Percentiles rank a stretch among this genome's conserved stretches.
Conservation (phyloP, 352 stramenopile genomes). For the Globisporangium solare region DNA sequence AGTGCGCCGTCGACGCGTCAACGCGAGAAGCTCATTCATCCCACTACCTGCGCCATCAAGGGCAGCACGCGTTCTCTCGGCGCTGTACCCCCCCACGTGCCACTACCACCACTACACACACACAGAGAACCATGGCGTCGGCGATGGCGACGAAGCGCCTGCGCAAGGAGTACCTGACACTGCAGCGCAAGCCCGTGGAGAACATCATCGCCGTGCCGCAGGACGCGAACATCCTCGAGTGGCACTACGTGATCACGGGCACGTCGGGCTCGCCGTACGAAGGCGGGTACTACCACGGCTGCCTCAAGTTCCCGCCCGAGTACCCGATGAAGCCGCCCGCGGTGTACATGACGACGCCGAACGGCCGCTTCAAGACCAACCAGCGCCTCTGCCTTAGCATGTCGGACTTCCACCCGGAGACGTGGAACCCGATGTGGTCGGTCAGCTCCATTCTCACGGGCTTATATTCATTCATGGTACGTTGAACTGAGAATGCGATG, state of each 20-base stretch:
- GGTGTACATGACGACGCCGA: constrained; percentile 94
- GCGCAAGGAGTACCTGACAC: constrained; percentile 89
- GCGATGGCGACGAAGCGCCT: constrained; percentile 87
- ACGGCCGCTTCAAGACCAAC: constrained; percentile 94
- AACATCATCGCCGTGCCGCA: constrained; percentile 89
- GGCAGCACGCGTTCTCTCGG: too few relatives aligned
- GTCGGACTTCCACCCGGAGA: constrained; percentile 95
- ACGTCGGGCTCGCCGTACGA: constrained; percentile 76
- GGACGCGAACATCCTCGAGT: constrained; percentile 94
- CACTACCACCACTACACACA: too few relatives aligned
- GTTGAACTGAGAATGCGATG: background rate
- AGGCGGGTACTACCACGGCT: constrained; percentile 89
- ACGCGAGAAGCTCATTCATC: too few relatives aligned
- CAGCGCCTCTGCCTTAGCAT: constrained; percentile 93
- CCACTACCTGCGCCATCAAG: too few relatives aligned
- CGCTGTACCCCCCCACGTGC: too few relatives aligned
- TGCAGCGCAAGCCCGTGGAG: constrained; percentile 88
- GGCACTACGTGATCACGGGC: constrained; percentile 93
- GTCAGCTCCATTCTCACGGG: constrained; percentile 95
- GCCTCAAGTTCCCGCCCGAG: constrained; percentile 91
- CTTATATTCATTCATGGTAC: constrained; percentile 94
- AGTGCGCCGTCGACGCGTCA: too few relatives aligned
- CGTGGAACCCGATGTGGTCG: constrained; percentile 96
- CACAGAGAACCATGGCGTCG: constrained; percentile 48
- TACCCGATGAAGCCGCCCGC: constrained; percentile 96